phyloP scores from a whole-genome alignment of 2,329 filamentous ascomycete species.

The Gnomoniopsis smithogilvyi region DNA sequence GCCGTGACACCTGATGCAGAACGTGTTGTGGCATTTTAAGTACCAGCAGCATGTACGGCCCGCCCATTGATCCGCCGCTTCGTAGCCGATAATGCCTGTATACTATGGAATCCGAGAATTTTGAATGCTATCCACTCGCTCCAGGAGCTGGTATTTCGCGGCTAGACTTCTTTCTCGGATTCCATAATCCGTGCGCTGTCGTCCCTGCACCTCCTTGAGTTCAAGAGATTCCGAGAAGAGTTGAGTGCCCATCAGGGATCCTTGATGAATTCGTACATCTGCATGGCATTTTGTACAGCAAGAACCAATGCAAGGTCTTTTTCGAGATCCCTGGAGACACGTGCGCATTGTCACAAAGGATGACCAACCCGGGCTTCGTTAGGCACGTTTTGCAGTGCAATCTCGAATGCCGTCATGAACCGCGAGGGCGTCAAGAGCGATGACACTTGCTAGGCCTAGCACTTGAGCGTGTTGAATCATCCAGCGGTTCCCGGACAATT shows the following conservation, averaged over 20 bases:
- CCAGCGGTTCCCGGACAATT: too few species aligned
- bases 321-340: background rate
- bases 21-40: background rate
- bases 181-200: background rate
- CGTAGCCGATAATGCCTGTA: background rate
- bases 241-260: background rate
- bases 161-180: background rate
- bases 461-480: background rate
- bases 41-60: background rate
- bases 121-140: background rate
- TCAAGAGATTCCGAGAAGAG: background rate
- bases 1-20: background rate
- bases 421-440: background rate
- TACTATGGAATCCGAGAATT: conserved; percentile 1
- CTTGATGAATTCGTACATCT: too few species aligned
- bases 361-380: background rate
- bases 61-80: background rate
- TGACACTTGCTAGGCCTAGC: background rate
- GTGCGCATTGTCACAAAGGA: background rate
- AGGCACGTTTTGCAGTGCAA: background rate
- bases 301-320: background rate
- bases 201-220: background rate
- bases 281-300: background rate
- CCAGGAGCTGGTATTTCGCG: background rate
- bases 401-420: background rate